Evolutionary conservation across 257 asterid genomes (phyloP).

Genomic region (Fraxinus excelsior): DNA sequence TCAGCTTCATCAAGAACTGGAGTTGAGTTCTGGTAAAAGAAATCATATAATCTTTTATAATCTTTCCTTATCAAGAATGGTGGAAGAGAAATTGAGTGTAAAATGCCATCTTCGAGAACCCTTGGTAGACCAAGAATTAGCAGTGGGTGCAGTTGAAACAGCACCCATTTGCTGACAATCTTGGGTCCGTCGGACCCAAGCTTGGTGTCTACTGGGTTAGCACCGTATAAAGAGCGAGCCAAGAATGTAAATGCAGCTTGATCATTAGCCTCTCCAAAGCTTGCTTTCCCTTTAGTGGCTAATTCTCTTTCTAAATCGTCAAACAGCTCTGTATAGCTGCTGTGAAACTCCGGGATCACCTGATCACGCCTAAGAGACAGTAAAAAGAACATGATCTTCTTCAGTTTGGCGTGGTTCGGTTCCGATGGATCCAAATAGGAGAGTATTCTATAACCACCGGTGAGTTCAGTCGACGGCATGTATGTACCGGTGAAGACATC

Average conservation of each 20-base stretch:
- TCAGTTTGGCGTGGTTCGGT: slow-evolving; percentile 66
- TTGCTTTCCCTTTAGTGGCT: slow-evolving; percentile 50
- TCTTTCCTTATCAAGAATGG: slow-evolving; percentile 59
- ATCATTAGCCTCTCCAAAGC: slow-evolving; percentile 52
- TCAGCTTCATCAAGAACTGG: too few relatives aligned
- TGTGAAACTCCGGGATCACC: slow-evolving; percentile 67
- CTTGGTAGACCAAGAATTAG: slow-evolving; percentile 58
- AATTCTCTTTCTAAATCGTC: slow-evolving; percentile 51
- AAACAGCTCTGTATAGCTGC: slow-evolving; percentile 48
- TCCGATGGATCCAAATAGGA: slow-evolving; percentile 87
- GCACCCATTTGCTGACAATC: slow-evolving; percentile 60
- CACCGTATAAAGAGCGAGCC: slow-evolving; percentile 57
- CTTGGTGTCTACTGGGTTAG: slow-evolving; percentile 47
- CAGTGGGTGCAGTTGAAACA: slow-evolving; percentile 72
- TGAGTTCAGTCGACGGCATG: slow-evolving; percentile 70
- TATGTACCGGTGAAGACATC: slow-evolving; percentile 83
- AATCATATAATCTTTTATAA: too few relatives aligned
- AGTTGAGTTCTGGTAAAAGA: too few relatives aligned
- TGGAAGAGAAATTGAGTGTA: slow-evolving; percentile 66
- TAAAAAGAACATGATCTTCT: slow-evolving; percentile 59
- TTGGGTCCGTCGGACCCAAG: slow-evolving; percentile 74
- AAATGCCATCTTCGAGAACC: slow-evolving; percentile 49
- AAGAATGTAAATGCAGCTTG: slow-evolving; percentile 77
- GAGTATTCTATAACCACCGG: slow-evolving; percentile 76
- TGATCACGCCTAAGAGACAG: slow-evolving; percentile 58